These are phyloP conservation scores for Kwoniella newhampshirensis DNA, from an alignment of 768 basidiomycete genomes.

Conservation along the genomic window DNA sequence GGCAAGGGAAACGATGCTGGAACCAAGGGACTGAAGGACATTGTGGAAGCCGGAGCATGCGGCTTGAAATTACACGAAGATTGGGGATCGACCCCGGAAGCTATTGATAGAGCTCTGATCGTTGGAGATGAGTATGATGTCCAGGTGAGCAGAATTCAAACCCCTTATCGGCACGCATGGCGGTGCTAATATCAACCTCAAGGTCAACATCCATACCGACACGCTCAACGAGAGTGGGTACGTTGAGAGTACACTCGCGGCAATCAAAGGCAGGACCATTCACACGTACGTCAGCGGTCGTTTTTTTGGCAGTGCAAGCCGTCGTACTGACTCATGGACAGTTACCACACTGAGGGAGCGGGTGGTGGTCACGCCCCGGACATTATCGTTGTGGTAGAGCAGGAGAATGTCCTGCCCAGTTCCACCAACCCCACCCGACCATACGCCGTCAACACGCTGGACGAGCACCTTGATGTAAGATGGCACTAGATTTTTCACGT, in stretches of 20 bases:
- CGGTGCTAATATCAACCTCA: too few species aligned
- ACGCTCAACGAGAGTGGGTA: slow-evolving; percentile 97
- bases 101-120: slow-evolving; percentile 72
- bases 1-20: slow-evolving; percentile 95
- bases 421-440: slow-evolving; percentile 98
- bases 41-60: slow-evolving; percentile 76
- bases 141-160: slow-evolving; percentile 68
- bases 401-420: slow-evolving; percentile 84
- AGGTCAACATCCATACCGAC: slow-evolving; percentile 94
- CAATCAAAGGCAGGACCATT: slow-evolving; percentile 86
- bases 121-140: slow-evolving; percentile 90
- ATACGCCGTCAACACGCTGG: slow-evolving; percentile 83
- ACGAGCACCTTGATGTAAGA: slow-evolving; percentile 94
- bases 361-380: slow-evolving; percentile 97
- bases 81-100: slow-evolving; percentile 87
- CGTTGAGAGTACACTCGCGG: slow-evolving; percentile 88
- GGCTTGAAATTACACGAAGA: slow-evolving; percentile 97
- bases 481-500: too few species aligned
- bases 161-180: too few species aligned
- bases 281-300: slow-evolving; percentile 61
- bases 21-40: slow-evolving; percentile 64
- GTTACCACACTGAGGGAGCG: slow-evolving; percentile 92
- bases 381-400: slow-evolving; percentile 93
- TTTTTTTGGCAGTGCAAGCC: not conserved
- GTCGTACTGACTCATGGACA: slow-evolving; percentile 3